Conservation (phyloP, 306 rosid species). For the Herpetospermum pedunculosum region DNA sequence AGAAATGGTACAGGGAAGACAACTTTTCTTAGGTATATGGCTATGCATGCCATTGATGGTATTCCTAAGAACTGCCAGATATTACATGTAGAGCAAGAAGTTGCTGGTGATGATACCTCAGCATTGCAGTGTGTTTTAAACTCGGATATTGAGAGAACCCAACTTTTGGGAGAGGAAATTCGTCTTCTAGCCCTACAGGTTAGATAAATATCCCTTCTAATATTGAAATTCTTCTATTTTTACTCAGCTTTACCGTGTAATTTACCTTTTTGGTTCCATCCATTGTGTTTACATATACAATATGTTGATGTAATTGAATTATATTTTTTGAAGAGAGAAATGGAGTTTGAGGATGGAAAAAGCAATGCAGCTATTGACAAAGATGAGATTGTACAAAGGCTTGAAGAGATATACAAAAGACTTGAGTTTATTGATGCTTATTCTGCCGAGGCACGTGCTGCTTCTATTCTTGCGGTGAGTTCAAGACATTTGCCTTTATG, state of each 20-base stretch:
- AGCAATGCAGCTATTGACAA: constrained; percentile 29
- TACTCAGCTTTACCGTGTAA: neutral
- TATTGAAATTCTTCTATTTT: neutral
- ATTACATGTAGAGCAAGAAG: constrained; percentile 98
- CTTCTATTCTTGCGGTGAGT: constrained; percentile 93
- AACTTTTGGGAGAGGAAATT: constrained; percentile 73
- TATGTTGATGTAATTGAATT: neutral
- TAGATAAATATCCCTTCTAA: constrained; percentile 4
- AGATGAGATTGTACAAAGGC: constrained; percentile 54
- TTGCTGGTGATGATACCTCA: constrained; percentile 61
- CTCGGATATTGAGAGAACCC: constrained; percentile 76
- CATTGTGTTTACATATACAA: constrained; percentile 2
- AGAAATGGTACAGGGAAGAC: constrained; percentile 98
- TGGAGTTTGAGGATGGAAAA: constrained; percentile 47
- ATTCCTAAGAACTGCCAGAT: constrained; percentile 87
- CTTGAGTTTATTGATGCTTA: constrained; percentile 84
- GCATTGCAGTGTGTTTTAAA: constrained; percentile 97
- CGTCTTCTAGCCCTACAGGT: constrained; percentile 67
- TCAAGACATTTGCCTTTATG: neutral
- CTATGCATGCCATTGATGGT: constrained; percentile 95
- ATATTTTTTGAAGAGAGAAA: constrained; percentile 42
- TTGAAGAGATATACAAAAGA: constrained; percentile 87
- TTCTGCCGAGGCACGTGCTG: constrained; percentile 94
- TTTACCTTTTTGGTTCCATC: neutral
- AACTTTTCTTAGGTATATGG: constrained; percentile 94